Base-by-base conservation (phyloP, 805 yeast species). In the Suhomyces kilbournensis region DNA sequence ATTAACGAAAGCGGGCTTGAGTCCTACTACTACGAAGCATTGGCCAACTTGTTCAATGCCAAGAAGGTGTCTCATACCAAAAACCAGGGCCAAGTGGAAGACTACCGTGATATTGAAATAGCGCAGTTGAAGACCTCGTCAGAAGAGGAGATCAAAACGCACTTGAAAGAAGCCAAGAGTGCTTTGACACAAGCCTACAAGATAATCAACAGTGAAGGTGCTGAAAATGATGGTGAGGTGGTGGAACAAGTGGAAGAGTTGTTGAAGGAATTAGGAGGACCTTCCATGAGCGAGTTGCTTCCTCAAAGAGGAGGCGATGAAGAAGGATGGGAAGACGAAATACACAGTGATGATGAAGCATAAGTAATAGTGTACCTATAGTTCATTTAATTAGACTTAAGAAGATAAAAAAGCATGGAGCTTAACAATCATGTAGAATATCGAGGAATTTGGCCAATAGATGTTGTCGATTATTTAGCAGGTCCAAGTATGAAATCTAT, bases 1-100 rank as follows among this genome's bases (percentile, higher is more conserved):
- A 81, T 93, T 45, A 91, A 93, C 70, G 97, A 93, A 60, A 86
- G 84, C 60, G 83, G 90, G 55, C 75, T 90, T 52, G 98, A 94
- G 62, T 79, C 86, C 39, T 87, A 81, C 63, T 94, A 94, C 66
- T 72, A 91, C 57, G 96, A 90, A 63, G 96, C 94, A 0, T 82
- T 92, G 61, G 83, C 94, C 0, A 78, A 85, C 62, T 66, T 83
- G 56, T 69, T 88, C 52, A 60, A 58, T 48, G 75, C 74, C 20
- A 73, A 72, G 50, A 60, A 59, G 53, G 34, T 61, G 12, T 56
- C 54, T 42, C 54, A 55, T 14, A 52, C 57, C 19, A 39, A 45
- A 3, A 32, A 14, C 12, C 67, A 71, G 15, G 72, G 76, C 6
- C 53, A 51, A 2, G 61, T 51, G 3, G 75, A 65, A 40, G 78